Conservation (phyloP, 2,329 filamentous ascomycete species). For the Fusarium staphyleae region DNA sequence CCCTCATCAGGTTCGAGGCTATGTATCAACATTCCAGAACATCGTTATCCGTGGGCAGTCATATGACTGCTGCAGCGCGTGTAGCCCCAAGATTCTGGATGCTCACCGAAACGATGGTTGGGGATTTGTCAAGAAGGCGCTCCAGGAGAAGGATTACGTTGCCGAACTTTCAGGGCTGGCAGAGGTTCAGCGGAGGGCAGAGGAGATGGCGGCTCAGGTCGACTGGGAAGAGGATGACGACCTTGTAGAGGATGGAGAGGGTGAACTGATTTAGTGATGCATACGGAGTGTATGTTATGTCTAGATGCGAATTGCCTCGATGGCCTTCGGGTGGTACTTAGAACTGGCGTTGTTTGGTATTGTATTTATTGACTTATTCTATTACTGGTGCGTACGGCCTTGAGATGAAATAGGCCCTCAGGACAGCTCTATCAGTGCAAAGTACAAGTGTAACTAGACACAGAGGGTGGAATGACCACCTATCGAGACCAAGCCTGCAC, state of each 20-base stretch:
- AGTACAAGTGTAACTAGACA: too few relatives aligned
- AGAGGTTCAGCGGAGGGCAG: slow-evolving; percentile 70
- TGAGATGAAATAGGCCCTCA: background rate
- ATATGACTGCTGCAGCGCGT: slow-evolving; percentile 84
- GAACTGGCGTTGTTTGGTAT: slow-evolving; percentile 18
- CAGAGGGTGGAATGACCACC: too few relatives aligned
- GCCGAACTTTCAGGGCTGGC: slow-evolving; percentile 77
- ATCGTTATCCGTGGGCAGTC: slow-evolving; percentile 75
- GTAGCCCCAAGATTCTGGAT: slow-evolving; percentile 72
- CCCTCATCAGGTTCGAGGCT: slow-evolving; percentile 82
- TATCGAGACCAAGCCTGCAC: too few relatives aligned
- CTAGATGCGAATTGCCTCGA: slow-evolving; percentile 12
- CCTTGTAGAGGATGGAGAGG: slow-evolving; percentile 41
- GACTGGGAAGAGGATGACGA: slow-evolving; percentile 68
- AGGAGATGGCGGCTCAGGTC: slow-evolving; percentile 59
- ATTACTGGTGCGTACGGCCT: slow-evolving; percentile 2
- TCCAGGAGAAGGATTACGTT: slow-evolving; percentile 79
- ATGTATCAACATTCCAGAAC: slow-evolving; percentile 76
- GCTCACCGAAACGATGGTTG: slow-evolving; percentile 74
- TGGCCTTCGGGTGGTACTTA: slow-evolving; percentile 1
- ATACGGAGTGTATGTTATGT: background rate
- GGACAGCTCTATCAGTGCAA: too few relatives aligned
- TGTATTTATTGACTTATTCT: background rate
- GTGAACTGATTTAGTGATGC: slow-evolving; percentile 26
- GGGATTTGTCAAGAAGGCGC: slow-evolving; percentile 77